These are phyloP conservation scores for Annulohypoxylon bovei DNA, from an alignment of 495 filamentous ascomycete genomes.

Conservation along the genomic window DNA sequence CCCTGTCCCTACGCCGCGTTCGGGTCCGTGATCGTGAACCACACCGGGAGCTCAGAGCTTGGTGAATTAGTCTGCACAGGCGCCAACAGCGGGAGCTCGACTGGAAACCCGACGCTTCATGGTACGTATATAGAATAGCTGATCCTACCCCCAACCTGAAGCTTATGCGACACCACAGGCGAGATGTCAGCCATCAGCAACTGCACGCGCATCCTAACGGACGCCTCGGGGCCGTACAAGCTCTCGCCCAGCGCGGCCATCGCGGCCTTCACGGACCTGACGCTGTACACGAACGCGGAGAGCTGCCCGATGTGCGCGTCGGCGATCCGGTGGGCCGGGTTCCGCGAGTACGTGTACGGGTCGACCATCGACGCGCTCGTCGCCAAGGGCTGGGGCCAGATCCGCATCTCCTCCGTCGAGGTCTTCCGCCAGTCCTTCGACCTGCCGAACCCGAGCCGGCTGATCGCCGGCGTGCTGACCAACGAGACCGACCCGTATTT, in stretches of 20 bases:
- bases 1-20: constrained; percentile 64
- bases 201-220: constrained; percentile 60
- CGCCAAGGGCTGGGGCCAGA: constrained; percentile 62
- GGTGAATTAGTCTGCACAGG: constrained; percentile 61
- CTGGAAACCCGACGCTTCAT: constrained; percentile 61
- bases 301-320: constrained; percentile 69
- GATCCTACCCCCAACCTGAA: background rate
- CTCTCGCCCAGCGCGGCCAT: constrained; percentile 51
- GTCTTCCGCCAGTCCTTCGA: constrained; percentile 57
- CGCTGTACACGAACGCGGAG: constrained; percentile 66
- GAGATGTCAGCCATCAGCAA: constrained; percentile 65
- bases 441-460: constrained; percentile 43
- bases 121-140: constrained; percentile 45
- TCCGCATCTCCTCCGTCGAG: constrained; percentile 56
- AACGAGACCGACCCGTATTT: constrained; percentile 64
- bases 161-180: constrained; percentile 43
- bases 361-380: constrained; percentile 58
- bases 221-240: constrained; percentile 54
- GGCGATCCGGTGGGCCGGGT: constrained; percentile 64
- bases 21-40: constrained; percentile 65
- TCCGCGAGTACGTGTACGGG: constrained; percentile 64
- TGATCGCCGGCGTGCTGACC: constrained; percentile 56
- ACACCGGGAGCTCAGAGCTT: constrained; percentile 46
- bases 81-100: constrained; percentile 50
- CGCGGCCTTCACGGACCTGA: constrained; percentile 57